Base-by-base conservation (phyloP, 2,329 filamentous ascomycete genomes). In the Magnaporthales sp. region DNA sequence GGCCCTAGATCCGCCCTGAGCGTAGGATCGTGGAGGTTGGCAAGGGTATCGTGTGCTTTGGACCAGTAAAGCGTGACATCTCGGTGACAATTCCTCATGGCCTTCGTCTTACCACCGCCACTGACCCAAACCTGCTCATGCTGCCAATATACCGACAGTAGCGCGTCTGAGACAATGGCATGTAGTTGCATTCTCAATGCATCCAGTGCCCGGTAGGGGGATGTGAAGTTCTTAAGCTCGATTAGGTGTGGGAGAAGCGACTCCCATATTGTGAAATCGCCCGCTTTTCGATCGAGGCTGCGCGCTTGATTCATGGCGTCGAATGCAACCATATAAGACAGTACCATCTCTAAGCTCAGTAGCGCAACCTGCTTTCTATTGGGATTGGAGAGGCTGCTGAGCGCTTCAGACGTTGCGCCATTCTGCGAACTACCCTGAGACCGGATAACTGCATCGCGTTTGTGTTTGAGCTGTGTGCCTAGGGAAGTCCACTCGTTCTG, bases 301-400 rank as follows among this genome's bases (percentile, higher is more conserved):
- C 81, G 79, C 11, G 74, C 75, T 61, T 81, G 77, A 73, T 81
- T 82, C 61, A 81, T 74, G 2, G 81, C 77, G 68, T 84, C 79
- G 73, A 86, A 86, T 1, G 80, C 79, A 15, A 84, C 75, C 76
- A 86, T 81, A 70, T 85, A 87, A 5, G 81, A 79, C 66, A 84
- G 73, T 24, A 83, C 77, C 72, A 82, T 82, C 70, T 85, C 83
- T 9, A 84, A 74, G 38, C 79, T 79, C 11, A 83, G 74, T 0
- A 78, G 77, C 31, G 76, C 78, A 32, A 77, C 77, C n/a, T 78
- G 75, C 70, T 80, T 80, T 65, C 76, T 73, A 27, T 78, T 77
- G 7, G 74, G 66, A n/a, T 76, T 73, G 46, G 73, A 70, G 7
- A 71, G 32, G 11, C 31, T 26, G 15, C 61, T 68, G 22, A 71